Base-by-base conservation (phyloP, 306 rosid species). In the Vigna radiata region DNA sequence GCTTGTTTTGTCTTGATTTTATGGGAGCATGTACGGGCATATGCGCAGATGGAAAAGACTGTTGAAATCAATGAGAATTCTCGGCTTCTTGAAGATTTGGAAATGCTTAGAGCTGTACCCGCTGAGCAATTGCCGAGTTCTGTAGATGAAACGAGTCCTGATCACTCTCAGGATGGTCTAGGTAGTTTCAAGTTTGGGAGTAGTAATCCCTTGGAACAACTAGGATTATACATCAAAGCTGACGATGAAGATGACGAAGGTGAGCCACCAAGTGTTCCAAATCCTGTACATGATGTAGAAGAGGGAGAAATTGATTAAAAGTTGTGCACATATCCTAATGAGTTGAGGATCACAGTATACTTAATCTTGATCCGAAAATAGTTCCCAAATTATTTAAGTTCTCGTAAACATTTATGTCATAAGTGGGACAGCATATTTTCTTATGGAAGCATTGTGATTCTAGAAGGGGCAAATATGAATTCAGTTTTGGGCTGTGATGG, bases 241-340 rank as follows among this genome's bases (percentile, higher is more conserved):
- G 97, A 93, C 9, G 97, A 91, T 41, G 97, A 93, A 65, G 97
- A 93, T 19, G 96, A 93, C 76, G 92, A 90, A 71, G 88, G 39
- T 14, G 92, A 89, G 70, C 91, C 88, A 59, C 82, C 79, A 9
- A 16, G 48, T 29, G 44, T 43, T 52, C 88, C 90, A 13, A 76
- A 85, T 60, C 71, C 87, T 73, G 78, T 90, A 59, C 83, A 88
- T 66, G 96, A 91, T 79, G 87, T 84, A 27, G 96, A 91, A 79
- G 96, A 91, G 86, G 97, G 96, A 73, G 97, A 93, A 83, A 90
- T 93, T 62, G 94, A 86, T 74, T 89, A 79, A 13, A 41, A 81
- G 59, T 54, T 68, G 23, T 72, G 48, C 77, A 58, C 66, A 55
- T 66, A 59, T 59, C 81, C 76, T 77, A 70, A 56, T 67, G 52